These are phyloP conservation scores for Apiospora koreana DNA, from an alignment of 2,329 filamentous ascomycete species.

Conservation along the genomic window DNA sequence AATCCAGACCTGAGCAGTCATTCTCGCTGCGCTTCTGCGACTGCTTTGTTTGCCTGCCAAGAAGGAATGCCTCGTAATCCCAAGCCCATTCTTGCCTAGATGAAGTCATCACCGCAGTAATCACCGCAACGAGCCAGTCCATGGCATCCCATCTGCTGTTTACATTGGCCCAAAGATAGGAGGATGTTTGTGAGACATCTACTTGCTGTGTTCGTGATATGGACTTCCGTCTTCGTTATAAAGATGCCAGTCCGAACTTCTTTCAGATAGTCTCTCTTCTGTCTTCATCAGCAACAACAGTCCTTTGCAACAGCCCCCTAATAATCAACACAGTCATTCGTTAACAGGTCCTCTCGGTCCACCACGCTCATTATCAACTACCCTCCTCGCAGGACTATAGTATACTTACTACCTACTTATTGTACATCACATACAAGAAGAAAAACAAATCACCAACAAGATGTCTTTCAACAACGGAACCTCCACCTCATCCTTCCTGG, in stretches of 20 bases:
- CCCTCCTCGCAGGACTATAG: background rate
- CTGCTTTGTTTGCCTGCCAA: background rate
- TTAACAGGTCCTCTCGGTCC: conserved; percentile 11
- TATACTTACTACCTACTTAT: background rate
- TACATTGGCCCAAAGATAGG: background rate
- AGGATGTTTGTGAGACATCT: background rate
- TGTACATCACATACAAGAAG: background rate
- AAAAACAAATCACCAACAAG: conserved; percentile 15
- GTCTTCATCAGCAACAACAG: conserved; percentile 20
- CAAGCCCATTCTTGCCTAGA: conserved; percentile 25
- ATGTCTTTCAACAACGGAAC: conserved; percentile 28
- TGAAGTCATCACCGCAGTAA: conserved; percentile 4
- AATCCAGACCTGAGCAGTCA: background rate
- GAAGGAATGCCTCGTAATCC: conserved; percentile 33
- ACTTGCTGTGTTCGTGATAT: conserved; percentile 14
- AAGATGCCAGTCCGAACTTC: conserved; percentile 20
- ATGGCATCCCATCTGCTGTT: background rate
- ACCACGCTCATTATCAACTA: conserved; percentile 11
- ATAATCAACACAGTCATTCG: conserved; percentile 18
- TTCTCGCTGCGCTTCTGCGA: background rate
- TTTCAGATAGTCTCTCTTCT: conserved; percentile 12
- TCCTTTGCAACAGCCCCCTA: conserved; percentile 14
- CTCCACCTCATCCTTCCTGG: conserved; percentile 26
- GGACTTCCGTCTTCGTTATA: conserved; percentile 30
- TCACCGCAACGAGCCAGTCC: background rate